Evolutionary conservation across 495 filamentous ascomycete species (phyloP).

Genomic region (Penicillium daleae): DNA sequence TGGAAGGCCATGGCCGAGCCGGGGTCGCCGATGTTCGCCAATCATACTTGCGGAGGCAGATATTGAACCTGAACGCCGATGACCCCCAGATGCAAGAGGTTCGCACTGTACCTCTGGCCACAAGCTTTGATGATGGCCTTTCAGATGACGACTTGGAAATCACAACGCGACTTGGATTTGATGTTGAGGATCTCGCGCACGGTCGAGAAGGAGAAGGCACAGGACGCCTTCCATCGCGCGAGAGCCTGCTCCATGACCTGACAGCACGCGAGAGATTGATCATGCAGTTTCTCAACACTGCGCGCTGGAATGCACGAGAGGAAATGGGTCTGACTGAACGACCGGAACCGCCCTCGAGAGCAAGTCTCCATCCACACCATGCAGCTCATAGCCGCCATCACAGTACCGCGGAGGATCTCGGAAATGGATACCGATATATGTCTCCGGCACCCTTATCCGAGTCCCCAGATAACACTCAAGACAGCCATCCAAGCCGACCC

Average conservation of each 20-base stretch:
- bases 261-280: slow-evolving; percentile 61
- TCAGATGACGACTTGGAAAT: slow-evolving; percentile 32
- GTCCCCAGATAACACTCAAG: slow-evolving; percentile 33
- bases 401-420: slow-evolving; percentile 43
- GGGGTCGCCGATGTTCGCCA: slow-evolving; percentile 84
- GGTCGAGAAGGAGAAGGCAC: slow-evolving; percentile 24
- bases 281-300: slow-evolving; percentile 58
- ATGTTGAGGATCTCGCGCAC: slow-evolving; percentile 29
- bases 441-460: slow-evolving; percentile 37
- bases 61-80: slow-evolving; percentile 63
- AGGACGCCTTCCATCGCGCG: slow-evolving; percentile 38
- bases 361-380: slow-evolving; percentile 32
- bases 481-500: slow-evolving; percentile 31
- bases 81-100: slow-evolving; percentile 56
- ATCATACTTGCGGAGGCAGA: slow-evolving; percentile 75
- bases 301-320: slow-evolving; percentile 43
- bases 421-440: slow-evolving; percentile 45
- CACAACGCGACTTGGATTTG: slow-evolving; percentile 38
- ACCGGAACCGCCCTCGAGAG: slow-evolving; percentile 37
- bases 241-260: slow-evolving; percentile 51
- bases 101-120: slow-evolving; percentile 50
- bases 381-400: slow-evolving; percentile 39
- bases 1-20: slow-evolving; percentile 83
- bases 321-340: slow-evolving; percentile 43
- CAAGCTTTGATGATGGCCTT: slow-evolving; percentile 26